Percentiles rank a stretch among this genome's conserved stretches.
Conservation (phyloP, 2,329 filamentous ascomycete species). For the Fusarium sp. region DNA sequence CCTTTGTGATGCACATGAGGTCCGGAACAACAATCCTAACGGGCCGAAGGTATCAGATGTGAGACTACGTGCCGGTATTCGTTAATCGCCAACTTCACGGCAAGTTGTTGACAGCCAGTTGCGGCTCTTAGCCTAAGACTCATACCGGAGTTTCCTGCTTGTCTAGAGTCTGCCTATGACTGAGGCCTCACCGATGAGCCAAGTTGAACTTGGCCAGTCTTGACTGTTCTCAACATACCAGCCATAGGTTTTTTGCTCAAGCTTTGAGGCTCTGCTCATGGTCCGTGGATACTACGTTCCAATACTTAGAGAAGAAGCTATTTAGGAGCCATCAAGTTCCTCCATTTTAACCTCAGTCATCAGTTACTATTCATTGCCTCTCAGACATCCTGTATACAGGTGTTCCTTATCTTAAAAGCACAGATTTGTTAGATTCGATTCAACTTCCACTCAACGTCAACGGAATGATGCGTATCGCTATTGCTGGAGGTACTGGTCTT, state of each 20-base stretch:
- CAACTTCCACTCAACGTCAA: neutral
- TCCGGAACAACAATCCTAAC: constrained; percentile 2
- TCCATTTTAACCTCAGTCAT: constrained; percentile 30
- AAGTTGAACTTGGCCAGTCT: constrained; percentile 20
- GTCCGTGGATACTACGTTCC: constrained; percentile 12
- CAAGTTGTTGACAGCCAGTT: constrained; percentile 28
- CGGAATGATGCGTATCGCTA: constrained; percentile 61
- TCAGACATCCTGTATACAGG: neutral
- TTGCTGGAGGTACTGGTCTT: constrained; percentile 60
- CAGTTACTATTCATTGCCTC: neutral
- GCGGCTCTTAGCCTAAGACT: constrained; percentile 20
- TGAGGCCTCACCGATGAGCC: constrained; percentile 19
- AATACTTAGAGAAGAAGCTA: constrained; percentile 21
- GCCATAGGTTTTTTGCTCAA: constrained; percentile 7
- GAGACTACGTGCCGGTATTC: constrained; percentile 30
- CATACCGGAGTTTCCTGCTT: constrained; percentile 23
- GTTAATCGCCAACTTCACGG: constrained; percentile 29
- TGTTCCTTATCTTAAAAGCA: neutral
- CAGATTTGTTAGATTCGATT: neutral
- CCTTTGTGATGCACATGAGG: constrained; percentile 5
- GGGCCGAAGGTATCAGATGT: constrained; percentile 9
- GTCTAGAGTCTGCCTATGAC: constrained; percentile 41
- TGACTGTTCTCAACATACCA: constrained; percentile 3
- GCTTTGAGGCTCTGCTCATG: constrained; percentile 38
- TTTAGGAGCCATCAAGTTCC: constrained; percentile 32